These are phyloP conservation scores for Phytophthora vignae DNA, from an alignment of 352 stramenopile genomes.

Conservation along the genomic window DNA sequence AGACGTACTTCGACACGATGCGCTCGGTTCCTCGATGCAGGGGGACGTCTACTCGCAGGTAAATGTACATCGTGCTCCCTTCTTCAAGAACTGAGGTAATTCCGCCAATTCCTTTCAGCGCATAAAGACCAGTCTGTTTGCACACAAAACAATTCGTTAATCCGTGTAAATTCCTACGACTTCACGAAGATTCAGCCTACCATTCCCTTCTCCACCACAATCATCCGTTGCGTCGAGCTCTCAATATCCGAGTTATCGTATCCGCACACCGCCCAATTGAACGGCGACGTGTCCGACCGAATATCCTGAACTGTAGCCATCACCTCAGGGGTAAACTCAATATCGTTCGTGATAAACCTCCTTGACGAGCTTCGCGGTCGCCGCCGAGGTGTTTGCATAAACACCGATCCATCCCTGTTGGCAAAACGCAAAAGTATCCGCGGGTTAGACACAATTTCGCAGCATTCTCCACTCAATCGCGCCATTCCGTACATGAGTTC, in stretches of 20 bases:
- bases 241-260: constrained; percentile 78
- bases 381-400: constrained; percentile 68
- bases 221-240: constrained; percentile 64
- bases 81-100: constrained; percentile 80
- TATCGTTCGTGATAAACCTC: constrained; percentile 81
- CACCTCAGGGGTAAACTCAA: constrained; percentile 83
- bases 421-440: constrained; percentile 6
- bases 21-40: constrained; percentile 82
- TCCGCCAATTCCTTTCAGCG: constrained; percentile 83
- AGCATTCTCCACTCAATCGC: too few relatives aligned
- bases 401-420: constrained; percentile 65
- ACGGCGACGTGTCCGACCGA: constrained; percentile 77
- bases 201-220: constrained; percentile 89
- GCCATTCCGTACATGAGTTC: constrained; percentile 71
- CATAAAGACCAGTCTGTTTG: constrained; percentile 76
- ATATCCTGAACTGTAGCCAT: constrained; percentile 79
- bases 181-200: constrained; percentile 37
- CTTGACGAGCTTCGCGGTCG: constrained; percentile 73
- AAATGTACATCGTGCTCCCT: constrained; percentile 90
- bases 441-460: background rate
- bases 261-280: constrained; percentile 88
- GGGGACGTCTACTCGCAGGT: constrained; percentile 88
- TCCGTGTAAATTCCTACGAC: background rate
- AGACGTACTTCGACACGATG: constrained; percentile 89
- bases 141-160: constrained; percentile 15